Evolutionary conservation across 208 protist genomes (phyloP).

Genomic region (Trypanosoma scelopori): DNA sequence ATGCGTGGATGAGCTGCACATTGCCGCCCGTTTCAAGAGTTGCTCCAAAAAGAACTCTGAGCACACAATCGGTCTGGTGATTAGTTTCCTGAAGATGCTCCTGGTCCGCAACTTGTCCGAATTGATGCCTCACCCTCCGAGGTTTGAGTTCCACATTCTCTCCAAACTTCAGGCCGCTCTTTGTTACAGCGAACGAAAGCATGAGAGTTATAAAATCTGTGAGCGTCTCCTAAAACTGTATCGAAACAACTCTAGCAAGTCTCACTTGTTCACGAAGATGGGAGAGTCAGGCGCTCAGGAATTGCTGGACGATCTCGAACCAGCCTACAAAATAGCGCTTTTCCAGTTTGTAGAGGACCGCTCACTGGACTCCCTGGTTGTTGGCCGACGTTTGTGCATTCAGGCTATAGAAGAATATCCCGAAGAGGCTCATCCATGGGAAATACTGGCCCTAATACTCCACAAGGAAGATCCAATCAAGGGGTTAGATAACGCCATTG

Average conservation of each 20-base stretch:
- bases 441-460: constrained; percentile 61
- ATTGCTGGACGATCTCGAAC: constrained; percentile 52
- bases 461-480: constrained; percentile 57
- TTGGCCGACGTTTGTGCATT: constrained; percentile 60
- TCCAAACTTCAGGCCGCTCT: constrained; percentile 68
- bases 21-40: constrained; percentile 34
- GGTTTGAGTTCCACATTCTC: constrained; percentile 63
- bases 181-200: constrained; percentile 33
- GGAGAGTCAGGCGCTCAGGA: constrained; percentile 2
- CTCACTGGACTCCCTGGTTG: constrained; percentile 34
- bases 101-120: constrained; percentile 45
- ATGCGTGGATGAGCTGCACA: constrained; percentile 68
- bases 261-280: constrained; percentile 26
- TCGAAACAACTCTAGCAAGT: constrained; percentile 38
- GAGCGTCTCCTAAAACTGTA: constrained; percentile 65
- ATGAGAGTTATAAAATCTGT: constrained; percentile 66
- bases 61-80: constrained; percentile 38
- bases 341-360: constrained; percentile 71
- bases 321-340: constrained; percentile 48
- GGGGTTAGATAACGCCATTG: constrained; percentile 54
- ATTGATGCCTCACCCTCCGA: constrained; percentile 38
- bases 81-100: constrained; percentile 73
- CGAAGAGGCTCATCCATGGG: constrained; percentile 53
- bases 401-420: constrained; percentile 71
- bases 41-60: constrained; percentile 17